These are phyloP conservation scores for Annulohypoxylon nitens DNA, from an alignment of 495 filamentous ascomycete species.

Conservation along the genomic window DNA sequence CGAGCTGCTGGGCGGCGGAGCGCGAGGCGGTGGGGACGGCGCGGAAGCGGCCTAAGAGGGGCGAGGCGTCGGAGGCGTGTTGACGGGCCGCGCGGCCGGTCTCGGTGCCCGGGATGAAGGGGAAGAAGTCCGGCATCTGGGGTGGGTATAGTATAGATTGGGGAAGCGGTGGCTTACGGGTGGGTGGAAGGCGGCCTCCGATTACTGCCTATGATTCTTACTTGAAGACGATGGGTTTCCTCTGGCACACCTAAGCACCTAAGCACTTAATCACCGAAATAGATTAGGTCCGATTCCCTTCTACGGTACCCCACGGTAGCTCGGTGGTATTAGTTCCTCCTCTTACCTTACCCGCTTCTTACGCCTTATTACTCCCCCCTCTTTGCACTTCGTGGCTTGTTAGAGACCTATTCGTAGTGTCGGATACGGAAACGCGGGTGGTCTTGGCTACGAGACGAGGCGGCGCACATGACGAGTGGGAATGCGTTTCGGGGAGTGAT, in stretches of 20 bases:
- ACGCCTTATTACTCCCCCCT: neutral
- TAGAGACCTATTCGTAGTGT: neutral
- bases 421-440: neutral
- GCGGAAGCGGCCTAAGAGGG: slow-evolving; percentile 71
- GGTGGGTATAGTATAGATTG: too few relatives aligned
- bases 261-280: too few relatives aligned
- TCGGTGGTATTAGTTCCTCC: neutral
- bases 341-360: neutral
- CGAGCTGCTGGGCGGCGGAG: slow-evolving; percentile 37
- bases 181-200: neutral
- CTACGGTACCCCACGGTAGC: too few relatives aligned
- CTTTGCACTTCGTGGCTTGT: neutral
- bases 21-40: slow-evolving; percentile 59
- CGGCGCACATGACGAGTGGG: slow-evolving; percentile 38
- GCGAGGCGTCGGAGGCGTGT: slow-evolving; percentile 60
- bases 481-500: neutral
- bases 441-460: neutral
- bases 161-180: too few relatives aligned
- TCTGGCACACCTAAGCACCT: too few relatives aligned
- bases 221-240: too few relatives aligned
- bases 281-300: too few relatives aligned
- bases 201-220: neutral
- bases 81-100: slow-evolving; percentile 56
- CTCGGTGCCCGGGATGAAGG: slow-evolving; percentile 72
- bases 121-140: slow-evolving; percentile 70